These are phyloP conservation scores for Chlamydomonas schloesseri DNA, from an alignment of 139 green algal species.

Conservation along the genomic window DNA sequence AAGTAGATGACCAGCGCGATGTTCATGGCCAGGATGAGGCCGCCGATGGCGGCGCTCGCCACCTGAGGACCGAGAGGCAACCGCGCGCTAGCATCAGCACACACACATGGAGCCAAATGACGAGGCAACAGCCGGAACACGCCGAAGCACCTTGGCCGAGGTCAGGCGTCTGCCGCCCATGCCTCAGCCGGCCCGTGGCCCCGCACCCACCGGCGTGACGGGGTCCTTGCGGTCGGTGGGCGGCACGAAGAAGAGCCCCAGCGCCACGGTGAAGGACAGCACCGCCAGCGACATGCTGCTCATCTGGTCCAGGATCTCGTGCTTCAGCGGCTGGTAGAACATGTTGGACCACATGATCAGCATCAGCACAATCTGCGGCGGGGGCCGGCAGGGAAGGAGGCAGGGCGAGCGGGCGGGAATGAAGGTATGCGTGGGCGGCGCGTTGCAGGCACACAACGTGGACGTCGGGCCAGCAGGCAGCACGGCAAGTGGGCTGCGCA, in stretches of 20 bases:
- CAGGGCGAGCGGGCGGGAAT: background rate
- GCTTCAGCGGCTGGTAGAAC: constrained; percentile 24
- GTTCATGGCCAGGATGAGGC: constrained; percentile 19
- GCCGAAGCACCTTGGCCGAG: too few species aligned
- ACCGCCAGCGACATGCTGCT: constrained; percentile 3
- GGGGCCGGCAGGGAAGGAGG: background rate
- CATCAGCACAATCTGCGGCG: constrained; percentile 26
- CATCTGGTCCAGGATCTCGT: constrained; percentile 27
- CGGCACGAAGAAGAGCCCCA: constrained; percentile 41
- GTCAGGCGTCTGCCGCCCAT: too few species aligned
- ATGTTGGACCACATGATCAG: constrained; percentile 33
- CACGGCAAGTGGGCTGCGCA: too few species aligned
- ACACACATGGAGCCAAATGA: too few species aligned
- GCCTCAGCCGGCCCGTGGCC: too few species aligned
- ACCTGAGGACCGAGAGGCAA: background rate
- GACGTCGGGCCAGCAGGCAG: too few species aligned
- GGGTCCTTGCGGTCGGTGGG: constrained; percentile 29
- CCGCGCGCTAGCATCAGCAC: too few species aligned
- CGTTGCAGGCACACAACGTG: too few species aligned
- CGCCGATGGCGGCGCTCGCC: background rate
- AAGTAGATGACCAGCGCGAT: constrained; percentile 10
- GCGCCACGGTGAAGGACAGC: constrained; percentile 26
- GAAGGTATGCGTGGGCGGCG: background rate
- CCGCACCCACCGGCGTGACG: constrained; percentile 1
- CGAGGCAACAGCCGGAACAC: too few species aligned